Evolutionary conservation across 192 early-diverging fungal species (phyloP), one percentile per base, ranked within the genome.

Genomic region (Borealophlyctis nickersoniae): DNA sequence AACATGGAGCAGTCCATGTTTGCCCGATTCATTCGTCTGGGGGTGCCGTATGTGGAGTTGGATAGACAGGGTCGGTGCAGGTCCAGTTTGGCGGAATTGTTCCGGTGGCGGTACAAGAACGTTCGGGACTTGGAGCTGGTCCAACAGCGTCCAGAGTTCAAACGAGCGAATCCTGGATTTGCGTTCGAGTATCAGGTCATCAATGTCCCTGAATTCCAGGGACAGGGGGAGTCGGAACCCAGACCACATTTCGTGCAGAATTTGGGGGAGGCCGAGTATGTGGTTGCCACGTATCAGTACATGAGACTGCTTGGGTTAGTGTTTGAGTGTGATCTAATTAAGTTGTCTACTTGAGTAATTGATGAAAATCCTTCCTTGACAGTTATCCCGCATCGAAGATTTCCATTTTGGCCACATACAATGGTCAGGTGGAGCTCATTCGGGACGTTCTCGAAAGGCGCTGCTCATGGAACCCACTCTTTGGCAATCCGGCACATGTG

Each of bases 1-100:
- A 91, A 94, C 64, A 87, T 99, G 91, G 95, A 96, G 71, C 95
- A 98, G 78, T 89, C 86, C 59, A 73, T 99, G 72, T 98, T 98
- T 71, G 80, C 91, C 2, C 81, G 98, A 2, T 84, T 98, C 63
- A 83, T 99, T 2, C 86, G 92, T 1, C 73, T 99, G 32, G 95
- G 94, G 26, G 96, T 99, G n/a, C 95, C 95, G 13, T 83, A 86
- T 3, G 61, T 96, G 11, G 84, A 94, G 74, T 76, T 99, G 49
- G 91, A 98, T 76, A 71, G 76, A 28, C 92, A 93, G 73, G 95
- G 92, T 36, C 92, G 95, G 71, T 82, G 91, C 2, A 81, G 96
- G 22, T 69, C 89, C 0, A 76, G 83, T 3, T 81, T 99, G 29
- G 91, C 93, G 1, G 77, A 83, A 19, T 79, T 99, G 24, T 99